Base-by-base conservation (phyloP, 192 early-diverging fungal genomes). In the Tieghemiomyces parasiticus region DNA sequence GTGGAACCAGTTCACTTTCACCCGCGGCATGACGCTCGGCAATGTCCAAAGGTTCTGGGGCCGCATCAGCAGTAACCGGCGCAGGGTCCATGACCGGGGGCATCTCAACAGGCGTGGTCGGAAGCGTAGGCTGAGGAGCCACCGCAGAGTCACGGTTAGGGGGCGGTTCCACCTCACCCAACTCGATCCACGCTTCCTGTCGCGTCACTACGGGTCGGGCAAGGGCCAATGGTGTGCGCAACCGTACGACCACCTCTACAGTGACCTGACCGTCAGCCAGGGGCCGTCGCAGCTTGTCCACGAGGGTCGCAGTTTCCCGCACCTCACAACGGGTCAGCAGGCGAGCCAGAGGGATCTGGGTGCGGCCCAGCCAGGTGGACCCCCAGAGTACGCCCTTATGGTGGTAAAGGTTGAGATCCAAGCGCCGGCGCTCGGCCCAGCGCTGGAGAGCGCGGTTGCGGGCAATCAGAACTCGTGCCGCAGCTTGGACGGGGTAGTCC, bases 281-380 rank as follows among this genome's bases (percentile, higher is more conserved):
- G 1, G 50, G 50, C 2, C 50, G 50, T 16, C 50, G 50, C 14
- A 25, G 14, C 22, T 52, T 52, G 50, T 52, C 50, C 14, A 52
- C 25, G 14, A 52, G 22, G 26, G 50, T 20, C n/a, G 28, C n/a
- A 28, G n/a, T 52, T 26, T 29, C 50, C n/a, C 28, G 50, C 22
- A 52, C 25, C 22, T 52, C 50, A 28, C 50, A 52, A 3, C 26
- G 50, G 50, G n/a, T 14, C 22, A 52, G 16, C 50, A 52, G 29
- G n/a, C 13, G 22, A 20, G 19, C 14, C 14, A 52, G 50, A 13
- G 50, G 50, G 14, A 52, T 28, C 29, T 25, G 50, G 22, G 28
- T 26, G 22, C 26, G n/a, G 22, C 50, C 50, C 4, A 52, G 2
- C 50, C 50, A 52, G 22, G 50, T 52, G 50, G 50, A 52, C 25